Percentiles rank a stretch among this genome's conserved stretches.
Evolutionary conservation across 2,329 filamentous ascomycete species (phyloP).

Genomic region (Ceratocystis huliohia): DNA sequence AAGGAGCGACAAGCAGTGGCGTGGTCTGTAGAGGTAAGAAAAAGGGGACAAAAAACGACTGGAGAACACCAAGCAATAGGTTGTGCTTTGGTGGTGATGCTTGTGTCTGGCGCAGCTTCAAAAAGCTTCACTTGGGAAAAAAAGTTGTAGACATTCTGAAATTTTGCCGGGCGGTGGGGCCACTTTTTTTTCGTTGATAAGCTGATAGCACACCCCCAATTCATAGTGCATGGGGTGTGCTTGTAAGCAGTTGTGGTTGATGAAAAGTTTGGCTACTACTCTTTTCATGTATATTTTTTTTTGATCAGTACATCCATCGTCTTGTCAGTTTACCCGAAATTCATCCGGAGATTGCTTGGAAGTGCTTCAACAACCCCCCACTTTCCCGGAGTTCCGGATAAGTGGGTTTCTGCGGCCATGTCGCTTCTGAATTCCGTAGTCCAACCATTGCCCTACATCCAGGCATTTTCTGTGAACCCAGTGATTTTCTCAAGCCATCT

Average conservation of each 20-base stretch:
- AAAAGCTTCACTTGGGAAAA: constrained; percentile 7
- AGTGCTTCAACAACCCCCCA: no score
- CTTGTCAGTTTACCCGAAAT: no score
- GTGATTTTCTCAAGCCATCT: no score
- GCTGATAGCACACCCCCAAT: constrained; percentile 15
- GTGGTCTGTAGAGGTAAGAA: neutral
- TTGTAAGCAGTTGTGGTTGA: neutral
- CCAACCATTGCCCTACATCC: no score
- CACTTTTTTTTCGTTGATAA: constrained; percentile 11
- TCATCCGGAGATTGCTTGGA: no score
- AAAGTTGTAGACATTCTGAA: constrained; percentile 8
- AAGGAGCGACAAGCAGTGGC: neutral
- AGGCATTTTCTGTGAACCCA: no score
- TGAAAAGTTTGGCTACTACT: no score
- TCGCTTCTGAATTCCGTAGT: no score
- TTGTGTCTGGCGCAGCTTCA: constrained; percentile 1
- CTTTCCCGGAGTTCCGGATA: no score
- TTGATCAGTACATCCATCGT: no score
- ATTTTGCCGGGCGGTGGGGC: constrained; percentile 21
- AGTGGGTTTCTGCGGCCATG: no score
- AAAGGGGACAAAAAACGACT: neutral
- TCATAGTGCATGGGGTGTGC: neutral
- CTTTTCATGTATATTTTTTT: no score
- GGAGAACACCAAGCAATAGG: neutral
- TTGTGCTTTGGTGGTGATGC: neutral